These are phyloP conservation scores for Purpureocillium lavendulum DNA, from an alignment of 2,329 filamentous ascomycete genomes.

Conservation along the genomic window DNA sequence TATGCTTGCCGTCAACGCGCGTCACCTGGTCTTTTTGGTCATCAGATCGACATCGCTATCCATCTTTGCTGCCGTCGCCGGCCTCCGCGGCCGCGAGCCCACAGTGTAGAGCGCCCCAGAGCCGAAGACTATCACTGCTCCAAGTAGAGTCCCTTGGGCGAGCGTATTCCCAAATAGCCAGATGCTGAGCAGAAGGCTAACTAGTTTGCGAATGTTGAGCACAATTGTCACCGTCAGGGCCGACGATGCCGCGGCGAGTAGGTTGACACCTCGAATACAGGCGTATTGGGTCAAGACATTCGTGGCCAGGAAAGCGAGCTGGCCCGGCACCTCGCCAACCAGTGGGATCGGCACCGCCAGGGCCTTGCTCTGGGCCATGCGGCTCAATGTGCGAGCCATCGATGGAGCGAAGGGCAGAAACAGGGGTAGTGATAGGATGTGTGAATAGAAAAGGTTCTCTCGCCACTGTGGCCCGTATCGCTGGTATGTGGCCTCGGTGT, in stretches of 20 bases:
- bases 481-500: conserved; percentile 84
- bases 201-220: conserved; percentile 87
- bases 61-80: conserved; percentile 1
- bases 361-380: conserved; percentile 55
- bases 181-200: conserved; percentile 84
- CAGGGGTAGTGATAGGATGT: conserved; percentile 65
- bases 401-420: conserved; percentile 65
- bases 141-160: conserved; percentile 66
- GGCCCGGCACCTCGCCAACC: conserved; percentile 45
- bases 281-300: conserved; percentile 89
- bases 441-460: conserved; percentile 93
- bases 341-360: conserved; percentile 27
- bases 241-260: conserved; percentile 80
- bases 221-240: conserved; percentile 95
- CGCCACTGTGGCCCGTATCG: conserved; percentile 85
- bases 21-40: neutral
- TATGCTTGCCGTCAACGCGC: too few species aligned
- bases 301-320: conserved; percentile 60
- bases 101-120: conserved; percentile 87
- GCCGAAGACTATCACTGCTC: conserved; percentile 79
- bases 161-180: conserved; percentile 88
- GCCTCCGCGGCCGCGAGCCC: conserved; percentile 38
- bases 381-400: conserved; percentile 54
- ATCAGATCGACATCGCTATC: neutral
- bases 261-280: conserved; percentile 92